Evolutionary conservation across 768 basidiomycete genomes (phyloP).

Genomic region (Multifurca ochricompacta): DNA sequence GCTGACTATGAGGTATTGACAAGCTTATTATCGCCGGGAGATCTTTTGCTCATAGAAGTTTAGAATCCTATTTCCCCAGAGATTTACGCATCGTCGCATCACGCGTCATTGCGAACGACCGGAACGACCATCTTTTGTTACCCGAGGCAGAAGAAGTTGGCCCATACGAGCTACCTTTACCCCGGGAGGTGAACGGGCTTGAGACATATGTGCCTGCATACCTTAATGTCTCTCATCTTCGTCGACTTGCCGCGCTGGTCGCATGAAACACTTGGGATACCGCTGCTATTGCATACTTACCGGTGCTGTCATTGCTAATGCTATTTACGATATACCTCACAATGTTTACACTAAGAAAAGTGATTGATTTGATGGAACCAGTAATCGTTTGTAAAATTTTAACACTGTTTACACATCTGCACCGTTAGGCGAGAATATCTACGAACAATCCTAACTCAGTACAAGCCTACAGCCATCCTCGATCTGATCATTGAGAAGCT

Average conservation of each 20-base stretch:
- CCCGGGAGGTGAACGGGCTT: slow-evolving; percentile 89
- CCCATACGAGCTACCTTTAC: slow-evolving; percentile 87
- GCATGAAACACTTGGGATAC: slow-evolving; percentile 37
- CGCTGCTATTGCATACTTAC: slow-evolving; percentile 8
- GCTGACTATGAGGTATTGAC: slow-evolving; percentile 90
- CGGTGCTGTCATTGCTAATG: slow-evolving; percentile 5
- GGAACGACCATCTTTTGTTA: slow-evolving; percentile 92
- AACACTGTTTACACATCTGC: too few relatives aligned
- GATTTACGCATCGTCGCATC: slow-evolving; percentile 95
- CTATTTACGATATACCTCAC: slow-evolving; percentile 16
- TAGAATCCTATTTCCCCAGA: slow-evolving; percentile 96
- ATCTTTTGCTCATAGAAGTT: slow-evolving; percentile 7
- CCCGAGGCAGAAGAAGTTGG: slow-evolving; percentile 98
- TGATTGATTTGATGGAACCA: neutral
- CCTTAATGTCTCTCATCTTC: slow-evolving; percentile 81
- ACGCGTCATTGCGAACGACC: slow-evolving; percentile 91
- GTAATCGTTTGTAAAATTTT: neutral
- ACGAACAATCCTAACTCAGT: neutral
- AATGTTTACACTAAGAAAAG: neutral
- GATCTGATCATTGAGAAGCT: slow-evolving; percentile 40
- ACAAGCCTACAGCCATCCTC: slow-evolving; percentile 41
- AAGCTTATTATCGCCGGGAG: neutral
- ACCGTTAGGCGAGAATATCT: too few relatives aligned
- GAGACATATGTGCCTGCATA: slow-evolving; percentile 96
- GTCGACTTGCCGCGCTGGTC: slow-evolving; percentile 80